Evolutionary conservation across 2,329 filamentous ascomycete genomes (phyloP), one percentile per base, ranked within the genome.

Genomic region (Penicillium sp.): DNA sequence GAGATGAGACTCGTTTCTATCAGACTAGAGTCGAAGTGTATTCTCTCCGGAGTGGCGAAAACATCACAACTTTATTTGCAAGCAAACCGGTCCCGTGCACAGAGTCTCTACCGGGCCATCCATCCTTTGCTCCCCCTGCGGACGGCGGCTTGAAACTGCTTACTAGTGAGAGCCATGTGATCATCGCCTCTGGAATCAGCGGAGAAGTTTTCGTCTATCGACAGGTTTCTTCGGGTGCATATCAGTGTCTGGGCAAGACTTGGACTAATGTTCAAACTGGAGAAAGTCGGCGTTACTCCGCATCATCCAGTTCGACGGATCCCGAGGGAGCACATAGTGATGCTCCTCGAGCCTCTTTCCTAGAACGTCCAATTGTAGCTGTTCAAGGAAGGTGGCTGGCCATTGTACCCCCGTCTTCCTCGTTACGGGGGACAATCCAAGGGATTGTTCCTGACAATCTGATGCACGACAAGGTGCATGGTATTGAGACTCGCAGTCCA

Each of bases 1-100:
- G 48, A 34, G 57, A 61, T 4, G 61, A 65, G 7, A 35, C 48
- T 1, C 47, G 45, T 12, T 56, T 53, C 31, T 93, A 90, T 55
- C 88, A 94, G 62, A 95, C 89, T 0, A 82, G 83, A 0, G 86
- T 95, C 4, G 87, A 95, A 51, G 71, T 96, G 0, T 94, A 90
- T 62, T 95, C 89, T 1, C 68, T 96, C 42, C 79, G 77, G 51
- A 85, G 81, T n/a, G 81, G 80, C 52, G 74, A 77, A 44, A 76
- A 78, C 38, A 66, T 95, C 37, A 76, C 81, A 16, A 83, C 85
- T 0, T 69, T 96, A 6, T 80, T 93, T 43, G 76, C 80, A 52
- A 80, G 82, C 76, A 84, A 33, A 72, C 78, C 57, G 69, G 79
- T 37, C 67, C 77, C 31, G 63, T 85, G 52, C 71, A 74, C 54